Evolutionary conservation across 2,329 filamentous ascomycete genomes (phyloP), one percentile per base, ranked within the genome.

Genomic region (Teratosphaeriaceae sp.): DNA sequence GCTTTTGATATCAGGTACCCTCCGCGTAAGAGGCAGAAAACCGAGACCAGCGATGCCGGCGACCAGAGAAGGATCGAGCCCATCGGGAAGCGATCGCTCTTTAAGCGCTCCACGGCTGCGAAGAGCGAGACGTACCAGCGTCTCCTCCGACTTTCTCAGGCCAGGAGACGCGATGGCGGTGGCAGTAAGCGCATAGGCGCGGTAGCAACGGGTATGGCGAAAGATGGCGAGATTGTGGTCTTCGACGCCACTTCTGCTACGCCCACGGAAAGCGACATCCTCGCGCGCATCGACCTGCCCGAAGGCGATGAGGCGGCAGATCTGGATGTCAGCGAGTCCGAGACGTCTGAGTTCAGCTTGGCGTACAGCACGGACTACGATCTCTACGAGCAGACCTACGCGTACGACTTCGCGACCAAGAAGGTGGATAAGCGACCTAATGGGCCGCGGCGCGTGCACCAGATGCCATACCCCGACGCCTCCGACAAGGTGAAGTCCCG

Each of bases 341-440:
- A 73, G 9, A 70, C 77, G 13, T 72, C 77, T 26, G 69, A 75
- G 29, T 92, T 84, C 61, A 76, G 82, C 52, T 69, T 96, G 42
- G 82, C 82, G 2, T 96, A 88, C 64, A 89, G 85, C 64, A 81
- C 84, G 55, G 81, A 87, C 50, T 72, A 83, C 58, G 80, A 88
- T 52, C 74, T 97, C 38, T 84, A 81, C 64, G 68, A 84, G 26
- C 73, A 85, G 54, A 76, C 77, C 23, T 65, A 87, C 37, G 65
- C 69, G 16, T 71, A 73, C 31, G 70, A 73, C 46, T 72, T 73
- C 38, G 54, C 46, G 5, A 61, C 62, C 42, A 67, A 62, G 42
- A 67, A 66, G 43, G 52, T 51, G 9, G 51, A 62, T 37, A 56
- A 59, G 45, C 52, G 54, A 33, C 59, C 63, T 62, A 52, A 73